These are phyloP conservation scores for Hyphodiscus hymeniophilus DNA, from an alignment of 495 filamentous ascomycete genomes.

Conservation along the genomic window DNA sequence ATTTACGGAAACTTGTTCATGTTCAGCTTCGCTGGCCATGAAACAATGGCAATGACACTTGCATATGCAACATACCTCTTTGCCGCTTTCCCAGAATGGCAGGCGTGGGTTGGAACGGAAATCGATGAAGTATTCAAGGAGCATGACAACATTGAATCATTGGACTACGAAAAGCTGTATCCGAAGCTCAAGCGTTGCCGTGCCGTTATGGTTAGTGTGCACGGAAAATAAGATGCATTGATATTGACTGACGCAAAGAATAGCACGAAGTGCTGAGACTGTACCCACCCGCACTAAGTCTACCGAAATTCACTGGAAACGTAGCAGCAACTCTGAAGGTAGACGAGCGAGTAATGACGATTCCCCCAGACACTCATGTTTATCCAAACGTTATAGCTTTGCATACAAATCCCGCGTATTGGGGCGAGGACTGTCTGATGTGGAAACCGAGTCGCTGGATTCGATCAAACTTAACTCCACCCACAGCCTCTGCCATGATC, in stretches of 20 bases:
- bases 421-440: constrained; percentile 25
- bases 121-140: constrained; percentile 21
- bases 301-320: constrained; percentile 31
- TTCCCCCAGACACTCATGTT: constrained; percentile 26
- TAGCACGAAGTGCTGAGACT: constrained; percentile 45
- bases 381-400: constrained; percentile 22
- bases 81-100: constrained; percentile 37
- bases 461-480: too few species aligned
- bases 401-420: constrained; percentile 22
- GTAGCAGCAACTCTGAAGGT: constrained; percentile 21
- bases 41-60: constrained; percentile 45
- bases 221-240: neutral
- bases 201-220: constrained; percentile 33
- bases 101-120: constrained; percentile 41
- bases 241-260: neutral
- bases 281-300: constrained; percentile 34
- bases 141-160: neutral
- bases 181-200: constrained; percentile 34
- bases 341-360: constrained; percentile 16
- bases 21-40: constrained; percentile 47
- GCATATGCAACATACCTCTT: constrained; percentile 40
- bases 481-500: too few species aligned
- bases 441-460: constrained; percentile 32
- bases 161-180: constrained; percentile 31
- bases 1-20: constrained; percentile 47